Evolutionary conservation across 805 yeast genomes (phyloP).

Genomic region (Blastobotrys attinorum): DNA sequence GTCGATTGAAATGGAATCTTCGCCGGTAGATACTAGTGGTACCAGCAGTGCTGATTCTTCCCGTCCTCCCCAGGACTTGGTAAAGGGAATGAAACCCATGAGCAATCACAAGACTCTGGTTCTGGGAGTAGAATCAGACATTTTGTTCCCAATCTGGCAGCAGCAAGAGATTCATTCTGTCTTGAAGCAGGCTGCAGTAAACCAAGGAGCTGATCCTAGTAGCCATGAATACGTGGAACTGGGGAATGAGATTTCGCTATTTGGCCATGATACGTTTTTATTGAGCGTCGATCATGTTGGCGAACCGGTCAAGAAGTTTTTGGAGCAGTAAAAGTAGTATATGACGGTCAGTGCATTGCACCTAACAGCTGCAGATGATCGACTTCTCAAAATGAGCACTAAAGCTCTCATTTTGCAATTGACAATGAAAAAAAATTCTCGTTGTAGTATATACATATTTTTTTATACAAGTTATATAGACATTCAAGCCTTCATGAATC

Average conservation of each 20-base stretch:
- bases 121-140: conserved; percentile 89
- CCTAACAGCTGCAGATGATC: too few species aligned
- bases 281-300: conserved; percentile 76
- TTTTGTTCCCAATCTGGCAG: conserved; percentile 91
- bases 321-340: conserved; percentile 28
- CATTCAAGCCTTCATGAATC: conserved; percentile 10
- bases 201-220: conserved; percentile 29
- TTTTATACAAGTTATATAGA: too few species aligned
- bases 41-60: too few species aligned
- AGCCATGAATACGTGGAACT: conserved; percentile 62
- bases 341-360: not conserved
- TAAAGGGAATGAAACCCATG: conserved; percentile 55
- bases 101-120: conserved; percentile 62
- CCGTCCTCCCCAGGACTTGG: conserved; percentile 54
- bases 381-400: too few species aligned
- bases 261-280: conserved; percentile 88
- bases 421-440: not conserved
- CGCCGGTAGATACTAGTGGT: too few species aligned
- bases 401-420: too few species aligned
- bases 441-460: not conserved
- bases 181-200: conserved; percentile 34
- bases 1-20: conserved; percentile 38
- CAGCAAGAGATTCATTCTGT: conserved; percentile 71
- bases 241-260: conserved; percentile 66
- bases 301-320: conserved; percentile 58